Evolutionary conservation across 208 protist genomes (phyloP), one percentile per base, ranked within the genome.

Genomic region (Angomonas deanei): DNA sequence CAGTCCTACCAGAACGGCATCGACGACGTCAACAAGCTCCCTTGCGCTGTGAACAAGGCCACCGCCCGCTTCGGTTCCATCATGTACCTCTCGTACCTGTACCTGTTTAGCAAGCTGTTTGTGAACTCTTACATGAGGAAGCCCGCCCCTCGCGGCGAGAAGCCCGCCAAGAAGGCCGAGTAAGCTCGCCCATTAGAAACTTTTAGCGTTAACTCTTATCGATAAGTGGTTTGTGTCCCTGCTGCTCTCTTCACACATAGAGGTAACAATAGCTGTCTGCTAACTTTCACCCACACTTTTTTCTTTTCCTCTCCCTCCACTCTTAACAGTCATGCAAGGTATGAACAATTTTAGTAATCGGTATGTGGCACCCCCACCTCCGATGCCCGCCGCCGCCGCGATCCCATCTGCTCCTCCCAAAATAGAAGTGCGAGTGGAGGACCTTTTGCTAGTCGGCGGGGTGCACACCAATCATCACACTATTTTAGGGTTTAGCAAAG

Each of bases 41-140:
- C 50, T 15, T 56, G 50, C 28, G 50, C 23, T 24, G 50, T 56
- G 23, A 28, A 19, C 50, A 27, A 32, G 26, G 21, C 52, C 52
- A 38, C 27, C 52, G 2, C 52, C 3, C 52, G 31, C 2, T 58
- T 58, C 26, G 47, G 47, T 17, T 13, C 8, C 52, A 59, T 80
- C 61, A 97, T 97, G 82, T 98, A 98, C 74, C 59, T 82, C 54
- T 88, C 78, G 39, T 96, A 97, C 72, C 85, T 97, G 50, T 81
- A 89, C 61, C 85, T 98, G 71, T 98, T 98, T 65, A 70, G 80
- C 3, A 74, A 92, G 64, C 86, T 97, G 78, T 95, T 96, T 61
- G 58, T 92, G 36, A 76, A 88, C 74, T 61, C 66, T 42, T 94
- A 97, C 72, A 38, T 97, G n/a, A 58, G 17, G 57, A 64, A 64